Conservation (phyloP, 371 early-diverging fungal species). For the Cokeromyces recurvatus region DNA sequence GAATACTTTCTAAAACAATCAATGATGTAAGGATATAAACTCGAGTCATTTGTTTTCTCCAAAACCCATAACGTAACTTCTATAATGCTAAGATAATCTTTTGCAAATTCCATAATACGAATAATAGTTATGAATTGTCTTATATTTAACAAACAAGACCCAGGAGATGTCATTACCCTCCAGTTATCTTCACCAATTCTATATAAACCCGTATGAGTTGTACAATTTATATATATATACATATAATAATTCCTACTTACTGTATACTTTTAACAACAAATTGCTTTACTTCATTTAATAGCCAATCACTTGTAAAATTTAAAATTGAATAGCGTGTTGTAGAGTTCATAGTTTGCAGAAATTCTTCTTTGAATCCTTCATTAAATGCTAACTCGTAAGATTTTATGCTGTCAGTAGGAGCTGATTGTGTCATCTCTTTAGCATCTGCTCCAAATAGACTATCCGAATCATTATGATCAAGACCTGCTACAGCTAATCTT, state of each 20-base stretch:
- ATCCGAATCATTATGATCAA: constrained; percentile 14
- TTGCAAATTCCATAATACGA: constrained; percentile 50
- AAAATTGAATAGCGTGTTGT: constrained; percentile 48
- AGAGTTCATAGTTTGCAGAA: constrained; percentile 27
- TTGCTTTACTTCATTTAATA: constrained; percentile 54
- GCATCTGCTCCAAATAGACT: constrained; percentile 35
- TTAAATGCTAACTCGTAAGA: constrained; percentile 31
- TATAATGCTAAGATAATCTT: constrained; percentile 50
- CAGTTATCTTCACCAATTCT: constrained; percentile 79
- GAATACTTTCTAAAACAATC: constrained; percentile 55
- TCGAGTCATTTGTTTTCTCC: constrained; percentile 53
- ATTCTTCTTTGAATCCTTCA: constrained; percentile 27
- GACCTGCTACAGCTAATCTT: constrained; percentile 21
- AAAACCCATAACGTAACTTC: constrained; percentile 63
- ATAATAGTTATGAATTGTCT: constrained; percentile 64
- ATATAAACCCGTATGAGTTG: not conserved
- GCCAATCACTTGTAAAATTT: constrained; percentile 53
- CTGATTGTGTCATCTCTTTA: constrained; percentile 46
- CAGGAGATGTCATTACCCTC: constrained; percentile 77
- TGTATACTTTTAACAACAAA: constrained; percentile 71
- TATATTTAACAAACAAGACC: constrained; percentile 65
- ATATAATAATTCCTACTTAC: constrained; percentile 19
- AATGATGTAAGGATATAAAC: constrained; percentile 47
- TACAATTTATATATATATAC: not conserved
- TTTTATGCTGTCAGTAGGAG: constrained; percentile 34